These are phyloP conservation scores for Maudiozyma humilis DNA, from an alignment of 1,139 yeast genomes.

Conservation along the genomic window DNA sequence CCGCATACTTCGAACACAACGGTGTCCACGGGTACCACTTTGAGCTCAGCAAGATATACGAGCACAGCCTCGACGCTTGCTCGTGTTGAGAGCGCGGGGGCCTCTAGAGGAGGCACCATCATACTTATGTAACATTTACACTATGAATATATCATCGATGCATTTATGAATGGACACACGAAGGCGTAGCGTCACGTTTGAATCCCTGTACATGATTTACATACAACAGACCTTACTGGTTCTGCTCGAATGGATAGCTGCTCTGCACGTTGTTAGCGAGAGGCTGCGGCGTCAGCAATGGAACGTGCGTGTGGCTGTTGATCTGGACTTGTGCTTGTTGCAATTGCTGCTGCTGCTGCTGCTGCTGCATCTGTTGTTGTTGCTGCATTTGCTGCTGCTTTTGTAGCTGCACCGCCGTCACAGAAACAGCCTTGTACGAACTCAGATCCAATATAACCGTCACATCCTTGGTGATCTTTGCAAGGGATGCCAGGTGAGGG, in stretches of 20 bases:
- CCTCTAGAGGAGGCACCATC: too few species aligned
- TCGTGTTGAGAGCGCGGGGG: constrained; percentile 8
- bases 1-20: constrained; percentile 27
- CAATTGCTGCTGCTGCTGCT: constrained; percentile 12
- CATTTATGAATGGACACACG: too few species aligned
- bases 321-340: constrained; percentile 14
- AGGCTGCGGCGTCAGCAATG: constrained; percentile 24
- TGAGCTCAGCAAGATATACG: constrained; percentile 32
- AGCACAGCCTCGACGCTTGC: constrained; percentile 28
- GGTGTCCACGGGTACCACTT: constrained; percentile 31
- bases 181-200: too few species aligned
- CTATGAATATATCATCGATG: too few species aligned
- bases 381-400: constrained; percentile 9
- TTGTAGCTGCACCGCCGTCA: constrained; percentile 15
- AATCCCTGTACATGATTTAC: too few species aligned
- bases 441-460: constrained; percentile 68
- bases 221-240: too few species aligned
- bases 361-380: constrained; percentile 14
- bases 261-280: constrained; percentile 9
- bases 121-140: too few species aligned
- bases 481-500: constrained; percentile 68
- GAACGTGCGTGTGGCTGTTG: constrained; percentile 15
- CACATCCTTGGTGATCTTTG: constrained; percentile 84
- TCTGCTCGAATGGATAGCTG: constrained; percentile 21
- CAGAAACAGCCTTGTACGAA: constrained; percentile 38